Percentiles rank a stretch among this genome's conserved stretches.
Conservation (phyloP, 192 early-diverging fungal species). For the Coemansia sp. region DNA sequence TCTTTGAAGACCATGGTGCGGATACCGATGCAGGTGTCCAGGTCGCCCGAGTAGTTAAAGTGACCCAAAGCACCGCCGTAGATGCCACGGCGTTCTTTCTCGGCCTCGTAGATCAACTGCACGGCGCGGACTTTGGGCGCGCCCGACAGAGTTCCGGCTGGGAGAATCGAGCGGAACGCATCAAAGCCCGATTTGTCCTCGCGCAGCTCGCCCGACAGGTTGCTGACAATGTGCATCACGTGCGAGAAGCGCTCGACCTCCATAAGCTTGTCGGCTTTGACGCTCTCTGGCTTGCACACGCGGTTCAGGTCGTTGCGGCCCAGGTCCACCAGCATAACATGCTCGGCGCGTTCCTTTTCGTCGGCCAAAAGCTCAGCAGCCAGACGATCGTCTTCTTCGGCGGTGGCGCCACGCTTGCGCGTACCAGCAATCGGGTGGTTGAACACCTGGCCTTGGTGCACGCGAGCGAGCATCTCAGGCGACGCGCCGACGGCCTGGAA, state of each 20-base stretch:
- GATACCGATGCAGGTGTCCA: conserved; percentile 98
- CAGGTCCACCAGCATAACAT: conserved; percentile 99
- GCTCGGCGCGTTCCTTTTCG: conserved; percentile 96
- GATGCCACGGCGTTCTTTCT: conserved; percentile 90
- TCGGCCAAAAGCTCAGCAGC: conserved; percentile 87
- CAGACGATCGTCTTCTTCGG: conserved; percentile 85
- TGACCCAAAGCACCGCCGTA: conserved; percentile 91
- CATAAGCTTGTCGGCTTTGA: conserved; percentile 96
- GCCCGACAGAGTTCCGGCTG: conserved; percentile 97
- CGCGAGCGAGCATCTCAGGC: conserved; percentile 96
- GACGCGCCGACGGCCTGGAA: conserved; percentile 97
- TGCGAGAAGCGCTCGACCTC: conserved; percentile 94
- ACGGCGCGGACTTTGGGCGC: conserved; percentile 98
- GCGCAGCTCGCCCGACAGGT: conserved; percentile 87
- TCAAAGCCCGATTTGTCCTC: conserved; percentile 89
- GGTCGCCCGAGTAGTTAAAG: conserved; percentile 87
- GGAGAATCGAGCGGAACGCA: conserved; percentile 97
- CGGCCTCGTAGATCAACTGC: conserved; percentile 88
- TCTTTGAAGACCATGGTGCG: conserved; percentile 99
- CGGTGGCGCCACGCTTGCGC: conserved; percentile 81
- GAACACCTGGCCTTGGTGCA: conserved; percentile 75
- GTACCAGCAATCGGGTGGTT: conserved; percentile 99
- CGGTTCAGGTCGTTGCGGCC: conserved; percentile 98
- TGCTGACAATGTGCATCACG: conserved; percentile 99
- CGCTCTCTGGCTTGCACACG: conserved; percentile 88